Base-by-base conservation (phyloP, 1,284 basidiomycete genomes). In the Ganoderma sp. region DNA sequence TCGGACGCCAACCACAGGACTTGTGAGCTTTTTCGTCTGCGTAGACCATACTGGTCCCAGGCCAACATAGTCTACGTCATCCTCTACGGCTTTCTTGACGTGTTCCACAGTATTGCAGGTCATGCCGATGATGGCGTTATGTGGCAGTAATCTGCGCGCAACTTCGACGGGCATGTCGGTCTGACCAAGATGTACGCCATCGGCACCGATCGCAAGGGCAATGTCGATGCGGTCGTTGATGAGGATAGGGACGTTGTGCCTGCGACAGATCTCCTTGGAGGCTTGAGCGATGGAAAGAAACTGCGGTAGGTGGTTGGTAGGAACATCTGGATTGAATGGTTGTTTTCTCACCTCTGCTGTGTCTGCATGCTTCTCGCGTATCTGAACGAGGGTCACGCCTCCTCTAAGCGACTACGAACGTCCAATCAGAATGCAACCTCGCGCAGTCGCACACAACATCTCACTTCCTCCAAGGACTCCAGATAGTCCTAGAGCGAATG, bases 181-280 rank as follows among this genome's bases (percentile, higher is more conserved):
- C 81, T 99, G 97, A 3, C 97, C 97, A 62, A 99, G 84, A 76
- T 99, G 97, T 12, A 98, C 89, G 6, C 94, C 96, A 61, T 89
- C 88, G 1, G 90, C 91, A 63, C 87, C 82, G 32, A 94, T 83
- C 10, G 93, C 92, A 37, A 96, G 84, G 6, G 93, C 94, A 57
- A 98, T 89, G 75, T 97, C 96, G 69, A 97, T 84, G 15, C 96
- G 89, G 80, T 97, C 96, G 76, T 99, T 98, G 81, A 99, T 94
- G 68, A 99, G 83, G 37, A 99, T 83, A 0, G 95, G 95, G 25
- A 98, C 88, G 61, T 86, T 85, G 83, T 96, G 94, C 80, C 87
- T 87, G 75, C 90, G 87, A 76, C 94, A 97, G 28, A 98, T 82
- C 22, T 77, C 84, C 76, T 96, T 93, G 2, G 90, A 92, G 69